Conservation (phyloP, 2,329 filamentous ascomycete genomes). For the Pseudogymnoascus sp. region DNA sequence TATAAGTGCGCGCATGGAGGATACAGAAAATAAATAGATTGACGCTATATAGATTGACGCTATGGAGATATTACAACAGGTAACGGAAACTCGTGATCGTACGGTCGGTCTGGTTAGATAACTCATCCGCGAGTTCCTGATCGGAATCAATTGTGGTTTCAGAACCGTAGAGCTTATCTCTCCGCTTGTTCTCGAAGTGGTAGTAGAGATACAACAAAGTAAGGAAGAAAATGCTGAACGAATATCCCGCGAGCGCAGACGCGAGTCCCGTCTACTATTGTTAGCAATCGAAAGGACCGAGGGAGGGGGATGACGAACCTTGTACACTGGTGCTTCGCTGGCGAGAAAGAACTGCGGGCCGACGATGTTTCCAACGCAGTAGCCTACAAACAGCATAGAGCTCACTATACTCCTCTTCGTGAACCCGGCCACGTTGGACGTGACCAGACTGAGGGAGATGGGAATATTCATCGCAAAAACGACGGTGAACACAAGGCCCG, state of each 20-base stretch:
- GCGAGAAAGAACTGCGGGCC: slow-evolving; percentile 56
- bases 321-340: slow-evolving; percentile 51
- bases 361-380: slow-evolving; percentile 58
- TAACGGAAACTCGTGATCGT: slow-evolving; percentile 4
- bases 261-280: neutral
- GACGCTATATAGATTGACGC: neutral
- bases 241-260: neutral
- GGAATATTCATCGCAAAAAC: slow-evolving; percentile 46
- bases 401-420: slow-evolving; percentile 61
- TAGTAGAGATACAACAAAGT: slow-evolving; percentile 9
- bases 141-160: neutral
- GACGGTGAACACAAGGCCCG: slow-evolving; percentile 53
- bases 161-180: neutral
- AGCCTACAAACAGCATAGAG: slow-evolving; percentile 55
- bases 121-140: slow-evolving; percentile 12
- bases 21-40: neutral
- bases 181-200: neutral
- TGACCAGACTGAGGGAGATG: slow-evolving; percentile 41
- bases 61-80: neutral
- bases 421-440: slow-evolving; percentile 57
- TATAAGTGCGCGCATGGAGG: neutral
- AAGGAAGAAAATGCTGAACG: neutral
- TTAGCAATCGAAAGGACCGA: neutral
- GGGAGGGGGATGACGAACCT: slow-evolving; percentile 17
- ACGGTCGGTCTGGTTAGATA: slow-evolving; percentile 9